A percentile compares a stretch with the other conserved stretches of the same genome.
These are phyloP conservation scores for Primulina tabacum DNA, from an alignment of 257 asterid species.

Conservation along the genomic window DNA sequence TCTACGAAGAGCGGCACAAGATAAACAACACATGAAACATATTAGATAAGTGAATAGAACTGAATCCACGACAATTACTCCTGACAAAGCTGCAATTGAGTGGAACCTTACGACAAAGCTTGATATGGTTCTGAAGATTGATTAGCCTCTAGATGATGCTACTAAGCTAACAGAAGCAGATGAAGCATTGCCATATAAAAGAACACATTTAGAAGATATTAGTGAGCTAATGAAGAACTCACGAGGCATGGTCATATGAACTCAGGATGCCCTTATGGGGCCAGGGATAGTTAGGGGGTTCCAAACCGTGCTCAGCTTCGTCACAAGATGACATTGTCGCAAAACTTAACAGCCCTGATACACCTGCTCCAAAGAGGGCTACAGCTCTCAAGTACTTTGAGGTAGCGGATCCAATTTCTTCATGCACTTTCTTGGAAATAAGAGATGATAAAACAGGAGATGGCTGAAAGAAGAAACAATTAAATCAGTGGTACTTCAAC, in stretches of 20 bases:
- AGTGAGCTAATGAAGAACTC: constrained; percentile 25
- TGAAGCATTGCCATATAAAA: constrained; percentile 59
- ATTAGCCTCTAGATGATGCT: not conserved
- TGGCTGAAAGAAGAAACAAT: constrained; percentile 15
- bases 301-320: constrained; percentile 73
- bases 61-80: not conserved
- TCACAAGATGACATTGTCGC: constrained; percentile 56
- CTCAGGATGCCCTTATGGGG: constrained; percentile 61
- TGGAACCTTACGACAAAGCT: not conserved
- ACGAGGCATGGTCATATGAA: constrained; percentile 69
- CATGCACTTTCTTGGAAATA: constrained; percentile 21
- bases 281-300: constrained; percentile 51
- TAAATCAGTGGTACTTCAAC: not conserved
- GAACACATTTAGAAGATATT: constrained; percentile 6
- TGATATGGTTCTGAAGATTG: not conserved
- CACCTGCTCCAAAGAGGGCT: constrained; percentile 41
- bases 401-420: constrained; percentile 22
- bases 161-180: constrained; percentile 27
- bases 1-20: not conserved
- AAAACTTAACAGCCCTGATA: constrained; percentile 53
- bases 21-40: constrained; percentile 8
- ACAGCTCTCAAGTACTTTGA: constrained; percentile 33
- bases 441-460: constrained; percentile 18
- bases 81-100: constrained; percentile 6
- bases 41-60: not conserved